Base-by-base conservation (phyloP, 2,329 filamentous ascomycete genomes). In the Colletotrichum neosansevieriae region DNA sequence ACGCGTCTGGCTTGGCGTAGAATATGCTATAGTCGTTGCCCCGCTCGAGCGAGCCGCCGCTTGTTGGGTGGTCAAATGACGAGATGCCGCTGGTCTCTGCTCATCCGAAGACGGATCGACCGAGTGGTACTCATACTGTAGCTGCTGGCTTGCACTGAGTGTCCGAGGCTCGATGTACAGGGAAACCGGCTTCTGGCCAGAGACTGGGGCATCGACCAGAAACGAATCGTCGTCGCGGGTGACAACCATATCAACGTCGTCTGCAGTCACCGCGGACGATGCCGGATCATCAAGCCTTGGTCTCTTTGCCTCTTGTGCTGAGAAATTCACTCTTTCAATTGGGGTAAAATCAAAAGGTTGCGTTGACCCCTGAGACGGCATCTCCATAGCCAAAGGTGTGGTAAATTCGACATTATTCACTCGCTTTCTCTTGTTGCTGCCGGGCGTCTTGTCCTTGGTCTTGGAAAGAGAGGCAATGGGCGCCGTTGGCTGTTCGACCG, bases 91-190 rank as follows among this genome's bases (percentile, higher is more conserved):
- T 47, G 57, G 19, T 44, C 64, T 24, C 57, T 50, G 49, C 7
- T 58, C 70, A 21, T 72, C 72, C 3, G 61, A 51, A 47, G 63
- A 77, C 70, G 51, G 72, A 64, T 71, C 60, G 49, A 78, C 71
- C 21, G 72, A 70, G 51, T 76, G 70, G 56, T 82, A 82, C 45
- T 81, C 70, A 56, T 82, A 82, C 50, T 81, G 73, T 62, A 75
- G 69, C 71, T 77, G 79, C 63, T 82, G 79, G 51, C 79, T 78
- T 3, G 78, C 74, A 2, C 79, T 79, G 49, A 82, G 69, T 2
- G 74, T 72, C 6, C 75, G 77, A 0, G 79, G 72, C 29, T 75
- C 73, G 40, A 83, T 73, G 61, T 77, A 75, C 62, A 81, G 75
- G 6, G 77, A 75, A 7, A 60, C 34, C 13, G 54, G 50, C 19